Base-by-base conservation (phyloP, 1,139 yeast species). In the Kodamaea anthophila region DNA sequence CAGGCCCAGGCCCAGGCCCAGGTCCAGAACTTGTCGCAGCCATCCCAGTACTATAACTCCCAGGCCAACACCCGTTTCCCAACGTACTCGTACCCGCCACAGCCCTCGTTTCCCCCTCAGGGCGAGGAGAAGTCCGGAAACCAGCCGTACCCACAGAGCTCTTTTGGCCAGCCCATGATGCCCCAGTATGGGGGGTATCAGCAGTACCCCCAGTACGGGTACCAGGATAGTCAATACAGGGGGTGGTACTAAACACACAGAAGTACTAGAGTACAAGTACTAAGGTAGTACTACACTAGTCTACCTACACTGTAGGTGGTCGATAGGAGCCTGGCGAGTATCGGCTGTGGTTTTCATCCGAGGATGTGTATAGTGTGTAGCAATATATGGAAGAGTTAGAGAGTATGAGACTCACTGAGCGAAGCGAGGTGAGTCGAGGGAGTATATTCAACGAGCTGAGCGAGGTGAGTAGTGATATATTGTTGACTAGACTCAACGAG, bases 161-260 rank as follows among this genome's bases (percentile, higher is more conserved):
- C 48, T 23, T 47, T 53, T 38, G 65, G 60, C 29, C 67, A 60
- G 42, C 64, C 62, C 30, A 49, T 51, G 38, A 50, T 56, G 39
- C 70, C 69, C 16, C 70, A 64, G 46, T 65, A 59, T 41, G 69
- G 64, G 28, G 70, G 53, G 16, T 66, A 65, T 46, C 73, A 66
- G 47, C 72, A 65, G 46, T 66, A 64, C 50, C 71, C 71, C n/a
- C 72, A 65, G 46, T 66, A 65, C 40, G 70, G 68, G 38, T 66
- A 64, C 49, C 72, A 65, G 46, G 71, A 65, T 41, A 51, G 49
- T 34, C 70, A 65, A 43, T 64, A 64, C 51, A 63, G 55, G 33
- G 37, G 12, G 28, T 43, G 47, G 47, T 43, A 43, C 37, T 43
- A 39, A 32, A 23, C 11, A 23, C 12, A 18, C 18, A 16, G 18